Evolutionary conservation across 208 protist genomes (phyloP), one percentile per base, ranked within the genome.

Genomic region (Herpetomonas tarakana): DNA sequence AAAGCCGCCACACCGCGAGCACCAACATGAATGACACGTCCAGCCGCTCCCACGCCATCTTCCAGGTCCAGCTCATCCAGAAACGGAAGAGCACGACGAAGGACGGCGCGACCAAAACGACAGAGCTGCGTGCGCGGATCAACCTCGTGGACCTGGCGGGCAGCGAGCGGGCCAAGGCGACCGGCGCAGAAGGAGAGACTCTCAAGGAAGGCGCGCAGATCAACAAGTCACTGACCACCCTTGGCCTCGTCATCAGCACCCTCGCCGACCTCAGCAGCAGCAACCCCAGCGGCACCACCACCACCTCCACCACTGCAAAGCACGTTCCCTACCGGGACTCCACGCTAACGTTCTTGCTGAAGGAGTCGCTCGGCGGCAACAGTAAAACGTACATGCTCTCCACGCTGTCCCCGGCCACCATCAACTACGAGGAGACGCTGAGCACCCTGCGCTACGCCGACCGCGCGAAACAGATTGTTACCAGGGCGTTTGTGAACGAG

Each of bases 1-100:
- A 68, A 12, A 54, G 57, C 50, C 76, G 93, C 0, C 84, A 90
- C 70, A 90, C 87, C 4, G 96, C 91, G 1, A 57, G 70, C 1
- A 99, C 97, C 0, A 76, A 83, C 30, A 98, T 98, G 93, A 99
- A 99, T 67, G 86, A 97, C n/a, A 70, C 74, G 28, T 97, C 88
- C 19, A 97, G 84, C 52, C 81, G 98, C 28, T 98, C 97, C 2
- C 98, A 99, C 74, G 97, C 97, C 25, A 97, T 99, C 49, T 98
- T 99, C 66, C 61, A 86, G 2, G 73, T 99, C 30, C 71, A 76
- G 39, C 53, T 97, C 12, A 30, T 90, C 14, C 83, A 92, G 56
- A 75, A 76, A 44, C 60, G 66, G 19, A 68, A 35, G 12, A 57
- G 58, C 35, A 68, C 47, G 38, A 69, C 71, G 50, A 66, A 66